Evolutionary conservation across 2,329 filamentous ascomycete genomes (phyloP).

Genomic region (Xylariaceae sp.): DNA sequence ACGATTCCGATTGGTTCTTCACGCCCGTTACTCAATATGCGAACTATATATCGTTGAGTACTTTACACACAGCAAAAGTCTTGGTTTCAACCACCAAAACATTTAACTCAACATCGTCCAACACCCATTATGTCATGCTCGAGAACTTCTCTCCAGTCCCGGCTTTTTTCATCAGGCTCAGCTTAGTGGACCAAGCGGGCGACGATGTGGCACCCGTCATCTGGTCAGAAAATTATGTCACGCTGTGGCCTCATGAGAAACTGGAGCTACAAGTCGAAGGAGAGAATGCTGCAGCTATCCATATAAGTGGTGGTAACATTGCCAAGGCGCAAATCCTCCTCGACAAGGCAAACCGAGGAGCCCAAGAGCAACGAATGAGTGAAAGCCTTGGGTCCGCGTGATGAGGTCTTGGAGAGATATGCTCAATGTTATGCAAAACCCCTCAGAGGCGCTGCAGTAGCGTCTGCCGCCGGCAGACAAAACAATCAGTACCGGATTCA

Average conservation of each 20-base stretch:
- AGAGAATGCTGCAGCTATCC: slow-evolving; percentile 21
- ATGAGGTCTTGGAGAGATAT: too few species aligned
- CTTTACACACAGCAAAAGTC: slow-evolving; percentile 36
- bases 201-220: slow-evolving; percentile 47
- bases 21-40: slow-evolving; percentile 53
- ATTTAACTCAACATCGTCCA: too few species aligned
- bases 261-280: slow-evolving; percentile 36
- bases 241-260: slow-evolving; percentile 54
- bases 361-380: too few species aligned
- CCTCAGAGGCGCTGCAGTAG: too few species aligned
- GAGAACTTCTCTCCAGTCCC: slow-evolving; percentile 50
- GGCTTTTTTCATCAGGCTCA: slow-evolving; percentile 55
- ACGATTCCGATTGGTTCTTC: slow-evolving; percentile 53
- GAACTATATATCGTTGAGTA: slow-evolving; percentile 43
- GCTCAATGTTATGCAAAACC: too few species aligned
- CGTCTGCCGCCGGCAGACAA: too few species aligned
- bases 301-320: slow-evolving; percentile 28
- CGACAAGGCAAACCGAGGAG: too few species aligned
- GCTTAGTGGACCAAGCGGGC: slow-evolving; percentile 41
- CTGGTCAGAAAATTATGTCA: slow-evolving; percentile 63
- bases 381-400: too few species aligned
- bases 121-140: slow-evolving; percentile 34
- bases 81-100: slow-evolving; percentile 21
- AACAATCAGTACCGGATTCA: too few species aligned
- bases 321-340: not conserved